Conservation (phyloP, 805 yeast species). For the Priceomyces haplophilus region DNA sequence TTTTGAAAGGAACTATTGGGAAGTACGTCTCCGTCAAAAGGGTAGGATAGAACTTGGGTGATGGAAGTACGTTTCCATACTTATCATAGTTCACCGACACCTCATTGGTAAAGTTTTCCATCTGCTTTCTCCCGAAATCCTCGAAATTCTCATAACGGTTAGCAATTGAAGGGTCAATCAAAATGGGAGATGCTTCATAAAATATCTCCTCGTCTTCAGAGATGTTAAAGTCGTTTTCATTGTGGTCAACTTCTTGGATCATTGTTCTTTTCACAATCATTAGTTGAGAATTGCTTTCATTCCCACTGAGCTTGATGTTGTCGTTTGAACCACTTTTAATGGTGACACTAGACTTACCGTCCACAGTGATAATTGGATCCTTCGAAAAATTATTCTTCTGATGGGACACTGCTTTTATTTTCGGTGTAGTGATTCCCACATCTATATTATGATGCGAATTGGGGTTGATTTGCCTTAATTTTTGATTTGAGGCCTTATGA, state of each 20-base stretch:
- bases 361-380: background rate
- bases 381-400: background rate
- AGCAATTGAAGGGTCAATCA: background rate
- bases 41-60: conserved; percentile 9
- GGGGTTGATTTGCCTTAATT: conserved; percentile 5
- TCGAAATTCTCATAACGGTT: background rate
- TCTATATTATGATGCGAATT: conserved; percentile 2
- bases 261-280: background rate
- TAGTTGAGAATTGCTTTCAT: background rate
- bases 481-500: background rate
- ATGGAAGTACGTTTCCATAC: background rate
- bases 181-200: conserved; percentile 18
- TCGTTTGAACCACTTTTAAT: background rate
- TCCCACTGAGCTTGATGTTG: background rate
- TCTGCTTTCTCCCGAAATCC: conserved; percentile 3
- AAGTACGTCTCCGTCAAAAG: conserved; percentile 7
- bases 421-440: background rate
- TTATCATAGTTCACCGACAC: conserved; percentile 2
- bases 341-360: background rate
- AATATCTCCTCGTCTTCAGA: conserved; percentile 10
- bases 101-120: conserved; percentile 2
- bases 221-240: background rate
- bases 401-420: background rate
- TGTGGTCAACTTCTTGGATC: background rate
- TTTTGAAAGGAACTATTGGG: conserved; percentile 10